A percentile compares a stretch with the other conserved stretches of the same genome.
These are phyloP conservation scores for Psilocybe azurescens DNA, from an alignment of 768 basidiomycete species.

Conservation along the genomic window DNA sequence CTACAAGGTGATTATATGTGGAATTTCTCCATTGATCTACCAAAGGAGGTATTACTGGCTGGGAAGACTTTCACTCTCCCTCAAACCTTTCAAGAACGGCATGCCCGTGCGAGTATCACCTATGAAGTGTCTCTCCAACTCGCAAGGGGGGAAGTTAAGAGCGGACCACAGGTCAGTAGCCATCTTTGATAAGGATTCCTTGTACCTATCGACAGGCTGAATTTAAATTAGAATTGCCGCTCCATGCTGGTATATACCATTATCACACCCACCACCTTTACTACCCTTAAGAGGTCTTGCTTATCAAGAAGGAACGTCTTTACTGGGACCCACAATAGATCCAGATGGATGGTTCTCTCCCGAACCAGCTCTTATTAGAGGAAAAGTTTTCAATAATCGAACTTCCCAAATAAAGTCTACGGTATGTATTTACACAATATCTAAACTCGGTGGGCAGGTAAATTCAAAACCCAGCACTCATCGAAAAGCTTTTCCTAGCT, in stretches of 20 bases:
- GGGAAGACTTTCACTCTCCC: constrained; percentile 36
- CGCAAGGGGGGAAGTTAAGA: constrained; percentile 30
- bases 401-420: constrained; percentile 35
- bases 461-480: not conserved
- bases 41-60: constrained; percentile 36
- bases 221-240: constrained; percentile 31
- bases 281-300: constrained; percentile 39
- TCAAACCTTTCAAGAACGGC: constrained; percentile 43
- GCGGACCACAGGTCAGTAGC: constrained; percentile 38
- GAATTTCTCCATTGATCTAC: constrained; percentile 46
- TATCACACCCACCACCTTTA: constrained; percentile 35
- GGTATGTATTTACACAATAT: constrained; percentile 27
- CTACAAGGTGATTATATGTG: constrained; percentile 41
- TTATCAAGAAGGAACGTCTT: constrained; percentile 37
- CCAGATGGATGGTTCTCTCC: constrained; percentile 45
- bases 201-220: too few relatives aligned
- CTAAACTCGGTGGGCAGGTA: too few relatives aligned
- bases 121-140: constrained; percentile 41
- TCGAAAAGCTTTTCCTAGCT: constrained; percentile 40
- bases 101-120: constrained; percentile 39
- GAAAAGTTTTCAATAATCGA: constrained; percentile 33
- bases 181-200: not conserved
- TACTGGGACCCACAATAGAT: constrained; percentile 42
- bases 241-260: constrained; percentile 37
- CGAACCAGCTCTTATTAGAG: constrained; percentile 29